A percentile compares a stretch with the other conserved stretches of the same genome.
Evolutionary conservation across 768 basidiomycete species (phyloP).

Genomic region (Nevesoporus exiguus): DNA sequence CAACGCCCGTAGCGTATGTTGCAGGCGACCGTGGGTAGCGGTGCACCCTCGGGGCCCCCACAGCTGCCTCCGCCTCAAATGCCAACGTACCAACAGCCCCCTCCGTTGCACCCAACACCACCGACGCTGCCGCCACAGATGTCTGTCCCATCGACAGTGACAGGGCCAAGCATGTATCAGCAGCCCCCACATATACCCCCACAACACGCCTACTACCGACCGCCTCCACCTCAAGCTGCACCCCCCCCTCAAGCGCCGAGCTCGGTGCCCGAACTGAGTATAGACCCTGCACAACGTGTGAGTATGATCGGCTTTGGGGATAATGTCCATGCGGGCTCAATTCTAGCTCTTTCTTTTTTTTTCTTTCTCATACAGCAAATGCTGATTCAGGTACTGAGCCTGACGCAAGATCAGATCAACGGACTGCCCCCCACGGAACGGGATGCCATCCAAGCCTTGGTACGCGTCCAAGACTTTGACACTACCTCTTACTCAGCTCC

Average conservation of each 20-base stretch:
- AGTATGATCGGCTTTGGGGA: slow-evolving; percentile 12
- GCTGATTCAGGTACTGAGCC: slow-evolving; percentile 79
- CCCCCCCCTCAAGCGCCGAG: slow-evolving; percentile 28
- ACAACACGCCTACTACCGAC: slow-evolving; percentile 32
- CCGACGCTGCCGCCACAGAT: slow-evolving; percentile 34
- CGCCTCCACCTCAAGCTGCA: slow-evolving; percentile 29
- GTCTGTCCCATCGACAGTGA: slow-evolving; percentile 25
- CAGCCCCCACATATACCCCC: slow-evolving; percentile 31
- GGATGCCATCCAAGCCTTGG: slow-evolving; percentile 76
- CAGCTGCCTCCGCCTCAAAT: slow-evolving; percentile 33
- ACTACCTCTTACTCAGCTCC: background rate
- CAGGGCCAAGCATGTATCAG: slow-evolving; percentile 30
- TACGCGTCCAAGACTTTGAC: slow-evolving; percentile 34
- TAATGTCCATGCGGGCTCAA: background rate
- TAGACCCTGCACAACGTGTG: slow-evolving; percentile 54
- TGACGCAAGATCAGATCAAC: slow-evolving; percentile 82
- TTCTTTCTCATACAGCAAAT: slow-evolving; percentile 50
- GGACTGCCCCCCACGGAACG: slow-evolving; percentile 75
- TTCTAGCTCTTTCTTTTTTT: background rate
- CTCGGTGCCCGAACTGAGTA: slow-evolving; percentile 34
- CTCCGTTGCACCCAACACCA: slow-evolving; percentile 32
- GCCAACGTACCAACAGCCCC: slow-evolving; percentile 29
- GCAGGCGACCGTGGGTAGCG: slow-evolving; percentile 36
- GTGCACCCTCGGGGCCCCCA: slow-evolving; percentile 27
- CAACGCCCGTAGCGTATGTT: slow-evolving; percentile 46